Evolutionary conservation across 2,329 filamentous ascomycete genomes (phyloP).

Genomic region (Aspergillus costaricaensis): DNA sequence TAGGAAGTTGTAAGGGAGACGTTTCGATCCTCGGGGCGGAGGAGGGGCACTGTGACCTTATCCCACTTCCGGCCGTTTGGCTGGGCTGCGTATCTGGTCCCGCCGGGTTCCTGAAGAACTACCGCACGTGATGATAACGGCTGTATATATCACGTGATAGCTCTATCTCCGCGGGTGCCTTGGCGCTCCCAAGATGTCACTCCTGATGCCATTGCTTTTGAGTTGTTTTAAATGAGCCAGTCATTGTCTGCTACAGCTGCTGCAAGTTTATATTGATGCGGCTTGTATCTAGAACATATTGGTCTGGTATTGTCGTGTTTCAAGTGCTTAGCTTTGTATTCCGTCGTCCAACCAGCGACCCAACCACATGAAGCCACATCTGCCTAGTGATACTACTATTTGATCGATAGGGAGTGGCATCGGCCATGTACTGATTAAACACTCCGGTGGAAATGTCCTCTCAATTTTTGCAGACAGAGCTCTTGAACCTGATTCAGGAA

Average conservation of each 20-base stretch:
- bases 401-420: slow-evolving; percentile 20
- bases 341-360: slow-evolving; percentile 6
- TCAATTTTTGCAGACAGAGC: slow-evolving; percentile 83
- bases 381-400: slow-evolving; percentile 15
- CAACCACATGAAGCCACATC: slow-evolving; percentile 18
- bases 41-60: slow-evolving; percentile 24
- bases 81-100: slow-evolving; percentile 4
- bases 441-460: slow-evolving; percentile 70
- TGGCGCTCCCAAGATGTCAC: slow-evolving; percentile 26
- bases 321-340: background rate
- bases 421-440: slow-evolving; percentile 35
- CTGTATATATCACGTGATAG: slow-evolving; percentile 18
- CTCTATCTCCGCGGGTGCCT: slow-evolving; percentile 21
- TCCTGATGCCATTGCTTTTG: slow-evolving; percentile 9
- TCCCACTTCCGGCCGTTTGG: slow-evolving; percentile 5
- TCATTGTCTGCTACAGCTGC: slow-evolving; percentile 2
- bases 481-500: slow-evolving; percentile 89
- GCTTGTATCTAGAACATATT: background rate
- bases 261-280: background rate
- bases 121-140: slow-evolving; percentile 21
- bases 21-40: slow-evolving; percentile 18
- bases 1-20: slow-evolving; percentile 14
- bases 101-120: slow-evolving; percentile 10
- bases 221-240: background rate
- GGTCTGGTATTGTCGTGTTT: background rate